Conservation (phyloP, 1,284 basidiomycete species). For the Naganishia albida region DNA sequence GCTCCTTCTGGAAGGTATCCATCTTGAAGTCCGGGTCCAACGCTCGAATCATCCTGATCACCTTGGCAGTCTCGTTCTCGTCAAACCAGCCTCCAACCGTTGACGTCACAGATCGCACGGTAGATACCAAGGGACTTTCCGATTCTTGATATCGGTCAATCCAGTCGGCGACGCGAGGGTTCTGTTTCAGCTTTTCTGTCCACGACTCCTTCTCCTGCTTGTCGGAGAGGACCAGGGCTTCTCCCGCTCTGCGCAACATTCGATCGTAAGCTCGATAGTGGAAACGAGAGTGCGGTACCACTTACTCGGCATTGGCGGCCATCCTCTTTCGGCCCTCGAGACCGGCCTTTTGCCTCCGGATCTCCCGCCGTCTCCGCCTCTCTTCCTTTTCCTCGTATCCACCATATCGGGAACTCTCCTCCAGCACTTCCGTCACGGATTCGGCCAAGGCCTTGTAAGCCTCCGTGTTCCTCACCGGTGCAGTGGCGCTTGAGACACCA, state of each 20-base stretch:
- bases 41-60: constrained; percentile 79
- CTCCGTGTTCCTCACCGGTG: constrained; percentile 90
- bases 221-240: constrained; percentile 75
- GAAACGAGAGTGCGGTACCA: not conserved
- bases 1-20: constrained; percentile 83
- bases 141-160: constrained; percentile 84
- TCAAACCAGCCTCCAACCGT: constrained; percentile 86
- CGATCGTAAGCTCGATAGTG: not conserved
- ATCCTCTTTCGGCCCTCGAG: constrained; percentile 59
- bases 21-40: constrained; percentile 85
- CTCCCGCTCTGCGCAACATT: constrained; percentile 67
- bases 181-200: constrained; percentile 65
- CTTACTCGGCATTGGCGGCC: constrained; percentile 75
- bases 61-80: constrained; percentile 96
- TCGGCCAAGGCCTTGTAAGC: constrained; percentile 91
- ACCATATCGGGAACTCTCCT: constrained; percentile 90
- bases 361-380: constrained; percentile 71
- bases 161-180: constrained; percentile 57
- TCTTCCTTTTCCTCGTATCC: constrained; percentile 92
- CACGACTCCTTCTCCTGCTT: constrained; percentile 45
- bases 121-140: constrained; percentile 83
- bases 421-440: constrained; percentile 85
- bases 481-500: constrained; percentile 75
- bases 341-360: constrained; percentile 78
- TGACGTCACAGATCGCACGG: constrained; percentile 77